Base-by-base conservation (phyloP, 2,329 filamentous ascomycete genomes). In the Elsinoe australis region DNA sequence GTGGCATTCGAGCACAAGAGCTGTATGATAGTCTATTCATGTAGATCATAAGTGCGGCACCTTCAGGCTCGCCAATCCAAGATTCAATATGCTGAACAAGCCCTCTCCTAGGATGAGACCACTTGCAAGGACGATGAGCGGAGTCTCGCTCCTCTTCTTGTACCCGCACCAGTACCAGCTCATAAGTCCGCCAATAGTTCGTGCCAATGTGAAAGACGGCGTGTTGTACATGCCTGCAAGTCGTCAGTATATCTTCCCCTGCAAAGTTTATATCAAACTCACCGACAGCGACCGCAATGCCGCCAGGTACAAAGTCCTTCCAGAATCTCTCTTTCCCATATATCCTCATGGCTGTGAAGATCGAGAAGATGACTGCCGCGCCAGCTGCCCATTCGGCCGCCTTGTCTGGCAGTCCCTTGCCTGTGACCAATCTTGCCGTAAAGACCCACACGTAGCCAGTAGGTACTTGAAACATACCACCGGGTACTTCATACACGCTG, bases 361-460 rank as follows among this genome's bases (percentile, higher is more conserved):
- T 60, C 0, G 82, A 78, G 59, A 94, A 96, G 1, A 95, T 65
- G 1, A 76, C 61, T 0, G 83, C 89, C n/a, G 84, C 82, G 0
- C 79, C 82, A 0, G 81, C 66, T 0, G 90, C 85, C 71, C 85
- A 94, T 59, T 89, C 80, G 59, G 78, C 80, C 0, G 87, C 89
- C 80, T 88, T 88, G 1, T 78, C 72, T 0, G 92, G 92, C 33
- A 98, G 64, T 0, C 92, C 92, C 55, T 92, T 78, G 1, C 92
- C 92, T 0, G 89, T 96, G 7, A 98, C 89, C 2, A 98, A 74
- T 12, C 92, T 76, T 1, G 92, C 90, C 0, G 92, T 98, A 64
- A 95, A 95, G 47, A 98, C 85, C 92, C 92, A 98, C 4, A 98
- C 89, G 62, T 90, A 95, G 0, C 82, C 90, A 0, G 92, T 96